Evolutionary conservation across 306 rosid genomes (phyloP).

Genomic region (Cucumis sativus): Cucumber_9930_V3 NC_026659.2:27825001-27825500

Average conservation of each 20-base stretch:
- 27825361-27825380: background rate
- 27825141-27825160: conserved; percentile 5
- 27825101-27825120: conserved; percentile 11
- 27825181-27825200: conserved; percentile 13
- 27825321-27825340: background rate
- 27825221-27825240: conserved; percentile 13
- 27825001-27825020: conserved; percentile 29
- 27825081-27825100: conserved; percentile 26
- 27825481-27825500: background rate
- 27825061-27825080: conserved; percentile 27
- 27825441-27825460: background rate
- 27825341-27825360: background rate
- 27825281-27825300: background rate
- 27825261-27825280: background rate
- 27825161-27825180: background rate
- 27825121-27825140: conserved; percentile 4
- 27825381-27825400: background rate
- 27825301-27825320: background rate
- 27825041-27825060: conserved; percentile 21
- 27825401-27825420: background rate
- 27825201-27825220: conserved; percentile 23
- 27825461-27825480: background rate
- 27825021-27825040: conserved; percentile 32
- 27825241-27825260: background rate
- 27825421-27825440: background rate